Conservation (phyloP, 192 early-diverging fungal genomes). For the Coemansia sp. region DNA sequence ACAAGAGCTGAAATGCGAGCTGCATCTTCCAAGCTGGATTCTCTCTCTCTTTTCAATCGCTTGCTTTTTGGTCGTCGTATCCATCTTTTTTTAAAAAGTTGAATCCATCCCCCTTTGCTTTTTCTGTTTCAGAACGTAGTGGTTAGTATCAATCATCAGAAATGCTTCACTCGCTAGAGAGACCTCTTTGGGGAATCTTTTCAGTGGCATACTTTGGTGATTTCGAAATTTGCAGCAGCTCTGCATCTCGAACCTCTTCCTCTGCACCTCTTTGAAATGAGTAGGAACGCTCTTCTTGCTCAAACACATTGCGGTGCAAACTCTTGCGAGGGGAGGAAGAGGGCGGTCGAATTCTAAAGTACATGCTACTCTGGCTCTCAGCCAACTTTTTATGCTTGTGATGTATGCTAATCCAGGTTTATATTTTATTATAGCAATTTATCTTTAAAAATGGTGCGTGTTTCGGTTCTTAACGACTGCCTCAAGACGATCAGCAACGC, state of each 20-base stretch:
- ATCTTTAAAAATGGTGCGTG: constrained; percentile 84
- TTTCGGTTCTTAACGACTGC: constrained; percentile 96
- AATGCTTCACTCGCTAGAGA: not conserved
- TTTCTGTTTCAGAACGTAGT: not conserved
- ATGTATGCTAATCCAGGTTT: too few species aligned
- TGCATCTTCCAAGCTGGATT: not conserved
- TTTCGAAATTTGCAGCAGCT: not conserved
- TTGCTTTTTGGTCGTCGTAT: constrained; percentile 1
- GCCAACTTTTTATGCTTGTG: too few species aligned
- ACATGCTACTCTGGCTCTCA: too few species aligned
- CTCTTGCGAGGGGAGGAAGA: too few species aligned
- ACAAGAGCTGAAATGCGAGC: not conserved
- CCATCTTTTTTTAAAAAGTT: constrained; percentile 2
- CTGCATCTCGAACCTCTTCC: not conserved
- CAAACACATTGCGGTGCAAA: too few species aligned
- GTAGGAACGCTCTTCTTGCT: not conserved
- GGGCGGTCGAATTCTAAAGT: too few species aligned
- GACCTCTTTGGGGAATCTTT: not conserved
- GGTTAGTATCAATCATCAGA: constrained; percentile 1
- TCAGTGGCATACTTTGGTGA: constrained; percentile 1
- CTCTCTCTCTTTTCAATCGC: not conserved
- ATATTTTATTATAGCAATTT: too few species aligned
- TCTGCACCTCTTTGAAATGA: not conserved
- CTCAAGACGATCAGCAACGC: constrained; percentile 99
- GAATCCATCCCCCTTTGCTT: not conserved